A percentile compares a stretch with the other conserved stretches of the same genome.
Evolutionary conservation across 768 basidiomycete genomes (phyloP).

Genomic region (Dioszegia aurantiaca): DNA sequence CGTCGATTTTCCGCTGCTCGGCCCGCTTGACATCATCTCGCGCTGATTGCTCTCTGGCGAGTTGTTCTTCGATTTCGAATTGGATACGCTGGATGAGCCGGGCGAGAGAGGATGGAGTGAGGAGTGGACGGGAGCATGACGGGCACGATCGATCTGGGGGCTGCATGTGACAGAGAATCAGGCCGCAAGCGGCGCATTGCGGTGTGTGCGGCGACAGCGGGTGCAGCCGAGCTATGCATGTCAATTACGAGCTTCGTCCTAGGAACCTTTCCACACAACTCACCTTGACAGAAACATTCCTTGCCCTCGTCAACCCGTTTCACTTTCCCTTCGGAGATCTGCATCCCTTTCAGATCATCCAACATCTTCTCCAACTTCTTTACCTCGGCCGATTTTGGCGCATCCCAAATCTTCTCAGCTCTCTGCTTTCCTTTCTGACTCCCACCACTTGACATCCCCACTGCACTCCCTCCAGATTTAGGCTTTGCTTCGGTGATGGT

Average conservation of each 20-base stretch:
- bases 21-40: conserved; percentile 35
- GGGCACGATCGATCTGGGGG: conserved; percentile 51
- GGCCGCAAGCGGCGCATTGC: conserved; percentile 49
- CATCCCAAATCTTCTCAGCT: conserved; percentile 38
- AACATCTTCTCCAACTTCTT: conserved; percentile 41
- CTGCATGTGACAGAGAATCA: conserved; percentile 51
- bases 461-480: neutral
- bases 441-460: conserved; percentile 1
- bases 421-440: conserved; percentile 26
- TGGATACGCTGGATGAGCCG: conserved; percentile 40
- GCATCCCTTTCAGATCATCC: conserved; percentile 29
- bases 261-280: no score
- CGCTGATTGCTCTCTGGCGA: conserved; percentile 33
- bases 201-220: conserved; percentile 51
- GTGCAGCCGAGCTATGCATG: conserved; percentile 43
- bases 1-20: conserved; percentile 15
- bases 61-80: conserved; percentile 35
- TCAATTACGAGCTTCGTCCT: no score
- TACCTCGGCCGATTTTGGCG: conserved; percentile 36
- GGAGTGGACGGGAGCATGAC: conserved; percentile 40
- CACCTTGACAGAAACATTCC: conserved; percentile 51
- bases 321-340: conserved; percentile 32
- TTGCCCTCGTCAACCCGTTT: conserved; percentile 14
- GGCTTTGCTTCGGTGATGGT: conserved; percentile 14
- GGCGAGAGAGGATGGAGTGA: conserved; percentile 35